Conservation (phyloP, 2,329 filamentous ascomycete genomes). For the Nothopassalora personata region DNA sequence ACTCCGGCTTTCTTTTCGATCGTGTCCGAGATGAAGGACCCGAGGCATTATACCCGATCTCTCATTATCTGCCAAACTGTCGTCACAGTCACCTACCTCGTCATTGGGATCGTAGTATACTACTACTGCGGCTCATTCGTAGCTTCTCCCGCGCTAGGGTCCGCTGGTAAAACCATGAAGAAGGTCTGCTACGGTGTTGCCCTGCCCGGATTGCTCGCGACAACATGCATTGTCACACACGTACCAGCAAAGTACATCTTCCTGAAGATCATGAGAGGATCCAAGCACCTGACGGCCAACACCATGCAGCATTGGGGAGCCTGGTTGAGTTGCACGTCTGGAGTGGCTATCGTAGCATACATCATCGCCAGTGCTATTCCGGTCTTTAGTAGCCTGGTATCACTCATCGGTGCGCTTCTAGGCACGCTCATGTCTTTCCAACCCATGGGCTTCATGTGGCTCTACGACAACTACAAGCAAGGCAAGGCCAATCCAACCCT, state of each 20-base stretch:
- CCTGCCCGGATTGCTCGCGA: slow-evolving; percentile 20
- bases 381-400: slow-evolving; percentile 22
- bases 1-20: slow-evolving; percentile 33
- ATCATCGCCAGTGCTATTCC: slow-evolving; percentile 28
- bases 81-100: slow-evolving; percentile 31
- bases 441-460: slow-evolving; percentile 40
- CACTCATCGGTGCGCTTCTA: slow-evolving; percentile 25
- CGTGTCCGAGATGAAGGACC: slow-evolving; percentile 37
- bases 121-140: slow-evolving; percentile 45
- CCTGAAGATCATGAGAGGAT: slow-evolving; percentile 19
- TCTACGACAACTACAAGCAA: slow-evolving; percentile 39
- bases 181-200: slow-evolving; percentile 42
- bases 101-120: slow-evolving; percentile 41
- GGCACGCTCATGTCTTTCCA: slow-evolving; percentile 23
- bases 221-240: slow-evolving; percentile 17
- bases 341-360: slow-evolving; percentile 20
- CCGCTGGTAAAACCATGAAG: slow-evolving; percentile 40
- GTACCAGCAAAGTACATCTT: slow-evolving; percentile 26
- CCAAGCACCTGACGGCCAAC: slow-evolving; percentile 17
- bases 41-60: slow-evolving; percentile 30
- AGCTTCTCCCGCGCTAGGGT: slow-evolving; percentile 45
- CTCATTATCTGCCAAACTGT: slow-evolving; percentile 27
- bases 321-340: slow-evolving; percentile 18
- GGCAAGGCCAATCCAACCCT: slow-evolving; percentile 16
- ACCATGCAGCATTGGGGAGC: slow-evolving; percentile 14